Evolutionary conservation across 2,329 filamentous ascomycete genomes (phyloP).

Genomic region (Coniochaeta prunicola): DNA sequence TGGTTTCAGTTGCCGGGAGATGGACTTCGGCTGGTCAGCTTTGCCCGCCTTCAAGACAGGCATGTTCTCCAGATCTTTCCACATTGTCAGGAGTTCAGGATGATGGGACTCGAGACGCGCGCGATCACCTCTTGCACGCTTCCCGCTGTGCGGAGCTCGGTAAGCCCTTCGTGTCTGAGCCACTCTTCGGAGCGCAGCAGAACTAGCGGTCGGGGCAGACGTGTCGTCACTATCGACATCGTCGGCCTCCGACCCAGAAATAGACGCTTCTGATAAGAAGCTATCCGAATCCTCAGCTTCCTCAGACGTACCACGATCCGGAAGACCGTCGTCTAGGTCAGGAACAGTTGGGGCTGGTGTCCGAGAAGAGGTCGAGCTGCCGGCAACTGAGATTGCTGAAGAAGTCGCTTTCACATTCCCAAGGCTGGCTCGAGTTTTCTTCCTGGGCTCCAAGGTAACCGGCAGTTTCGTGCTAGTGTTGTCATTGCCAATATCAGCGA

Average conservation of each 20-base stretch:
- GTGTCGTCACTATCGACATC: conserved; percentile 3
- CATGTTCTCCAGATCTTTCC: conserved; percentile 64
- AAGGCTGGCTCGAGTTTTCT: conserved; percentile 19
- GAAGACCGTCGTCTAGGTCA: not conserved
- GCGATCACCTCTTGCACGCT: conserved; percentile 41
- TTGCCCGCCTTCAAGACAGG: conserved; percentile 55
- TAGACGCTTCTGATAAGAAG: not conserved
- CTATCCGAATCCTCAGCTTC: not conserved
- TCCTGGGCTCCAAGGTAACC: conserved; percentile 14
- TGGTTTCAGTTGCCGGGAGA: conserved; percentile 78
- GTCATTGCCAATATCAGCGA: not conserved
- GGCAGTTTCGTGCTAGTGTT: not conserved
- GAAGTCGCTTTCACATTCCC: not conserved
- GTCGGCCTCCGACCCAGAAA: not conserved
- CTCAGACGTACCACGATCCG: not conserved
- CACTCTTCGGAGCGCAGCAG: conserved; percentile 9
- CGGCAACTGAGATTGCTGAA: not conserved
- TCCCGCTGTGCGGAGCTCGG: conserved; percentile 14
- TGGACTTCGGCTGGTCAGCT: conserved; percentile 66
- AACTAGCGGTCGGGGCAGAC: not conserved
- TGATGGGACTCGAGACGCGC: conserved; percentile 67
- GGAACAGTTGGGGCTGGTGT: not conserved
- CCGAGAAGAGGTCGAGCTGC: not conserved
- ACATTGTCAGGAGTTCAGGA: conserved; percentile 77
- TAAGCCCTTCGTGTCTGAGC: conserved; percentile 26